These are phyloP conservation scores for Funneliformis geosporum DNA, from an alignment of 192 early-diverging fungal species.

Conservation along the genomic window DNA sequence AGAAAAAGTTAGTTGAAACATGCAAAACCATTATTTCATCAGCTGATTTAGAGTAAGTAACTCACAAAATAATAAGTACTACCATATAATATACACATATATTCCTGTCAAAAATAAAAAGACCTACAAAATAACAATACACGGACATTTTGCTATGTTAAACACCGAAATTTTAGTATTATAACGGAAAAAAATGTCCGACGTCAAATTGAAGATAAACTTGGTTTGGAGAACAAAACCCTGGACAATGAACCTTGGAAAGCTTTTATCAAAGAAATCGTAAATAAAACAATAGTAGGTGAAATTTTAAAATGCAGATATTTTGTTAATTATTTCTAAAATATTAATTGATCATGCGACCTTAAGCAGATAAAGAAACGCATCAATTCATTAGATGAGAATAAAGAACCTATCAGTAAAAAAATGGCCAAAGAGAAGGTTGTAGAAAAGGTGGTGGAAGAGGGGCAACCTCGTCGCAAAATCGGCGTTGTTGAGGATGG, in stretches of 20 bases:
- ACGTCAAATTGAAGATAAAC: slow-evolving; percentile 2
- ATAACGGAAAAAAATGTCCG: slow-evolving; percentile 6
- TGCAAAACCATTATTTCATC: background rate
- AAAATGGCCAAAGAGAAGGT: background rate
- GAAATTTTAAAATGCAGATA: background rate
- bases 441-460: background rate
- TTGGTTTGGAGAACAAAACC: background rate
- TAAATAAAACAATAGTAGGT: background rate
- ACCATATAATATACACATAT: too few relatives aligned
- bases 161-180: background rate
- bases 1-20: background rate
- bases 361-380: background rate
- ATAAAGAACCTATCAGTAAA: background rate
- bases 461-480: background rate
- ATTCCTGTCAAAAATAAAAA: background rate
- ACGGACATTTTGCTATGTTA: background rate
- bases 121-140: background rate
- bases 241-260: slow-evolving; percentile 6
- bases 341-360: background rate
- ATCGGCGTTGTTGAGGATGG: background rate
- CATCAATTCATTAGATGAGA: background rate
- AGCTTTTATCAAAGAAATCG: background rate
- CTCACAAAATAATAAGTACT: background rate
- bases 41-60: slow-evolving; percentile 14
- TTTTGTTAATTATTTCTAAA: background rate